These are phyloP conservation scores for Botryotinia globosa DNA, from an alignment of 2,329 filamentous ascomycete species.

Conservation along the genomic window DNA sequence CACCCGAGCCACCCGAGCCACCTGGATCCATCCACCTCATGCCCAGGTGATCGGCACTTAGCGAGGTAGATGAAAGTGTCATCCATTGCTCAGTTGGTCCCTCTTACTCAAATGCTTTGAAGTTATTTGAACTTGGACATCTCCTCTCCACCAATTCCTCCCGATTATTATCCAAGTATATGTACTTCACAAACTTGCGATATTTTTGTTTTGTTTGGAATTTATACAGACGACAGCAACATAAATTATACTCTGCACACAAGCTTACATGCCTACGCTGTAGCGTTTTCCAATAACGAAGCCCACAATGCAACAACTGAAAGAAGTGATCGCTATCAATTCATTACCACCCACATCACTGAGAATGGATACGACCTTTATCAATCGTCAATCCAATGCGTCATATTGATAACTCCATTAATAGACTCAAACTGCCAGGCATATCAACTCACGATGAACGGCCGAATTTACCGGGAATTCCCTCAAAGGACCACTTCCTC, in stretches of 20 bases:
- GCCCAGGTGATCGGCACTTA: too few relatives aligned
- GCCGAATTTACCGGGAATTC: background rate
- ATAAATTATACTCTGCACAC: background rate
- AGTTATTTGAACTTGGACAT: background rate
- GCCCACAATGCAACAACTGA: slow-evolving; percentile 8
- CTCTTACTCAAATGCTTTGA: background rate
- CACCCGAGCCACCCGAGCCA: too few relatives aligned
- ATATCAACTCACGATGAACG: slow-evolving; percentile 2
- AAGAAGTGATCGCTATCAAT: background rate
- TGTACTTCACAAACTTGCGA: background rate
- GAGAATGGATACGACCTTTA: slow-evolving; percentile 1
- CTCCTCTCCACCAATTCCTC: background rate
- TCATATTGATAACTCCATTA: slow-evolving; percentile 4
- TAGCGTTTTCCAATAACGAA: background rate
- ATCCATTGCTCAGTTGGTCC: background rate
- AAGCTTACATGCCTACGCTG: background rate
- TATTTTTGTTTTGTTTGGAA: too few relatives aligned
- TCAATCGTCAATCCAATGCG: slow-evolving; percentile 1
- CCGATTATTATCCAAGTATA: background rate
- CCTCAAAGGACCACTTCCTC: slow-evolving; percentile 4
- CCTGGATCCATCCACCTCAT: too few relatives aligned
- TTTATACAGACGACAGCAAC: background rate
- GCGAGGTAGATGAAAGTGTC: background rate
- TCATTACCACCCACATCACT: background rate
- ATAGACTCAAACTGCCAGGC: background rate